Base-by-base conservation (phyloP, 2,329 filamentous ascomycete genomes). In the Fusarium caatingaense region DNA sequence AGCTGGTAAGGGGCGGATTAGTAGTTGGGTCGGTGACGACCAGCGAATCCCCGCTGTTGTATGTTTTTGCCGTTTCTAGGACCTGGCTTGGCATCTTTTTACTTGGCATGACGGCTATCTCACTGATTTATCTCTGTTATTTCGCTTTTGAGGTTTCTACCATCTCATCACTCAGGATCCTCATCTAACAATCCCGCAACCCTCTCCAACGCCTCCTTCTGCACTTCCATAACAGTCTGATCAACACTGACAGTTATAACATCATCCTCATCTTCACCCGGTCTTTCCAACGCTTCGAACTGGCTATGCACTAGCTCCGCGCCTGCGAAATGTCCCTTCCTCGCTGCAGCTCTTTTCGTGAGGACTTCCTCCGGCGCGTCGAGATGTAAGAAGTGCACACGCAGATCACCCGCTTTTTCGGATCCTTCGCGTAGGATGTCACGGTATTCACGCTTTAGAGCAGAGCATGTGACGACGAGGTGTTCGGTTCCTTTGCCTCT, bases 381-480 rank as follows among this genome's bases (percentile, higher is more conserved):
- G 6, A 69, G 66, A 34, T 69, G 65, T 2, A 69, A 23, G 3
- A 69, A 69, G 7, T 69, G 66, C 5, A 69, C 66, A 0, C 65
- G 66, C 12, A 69, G 7, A n/a, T 69, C 66, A 0, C 66, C 66
- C 0, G 65, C 66, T 1, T 62, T 51, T 4, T 62, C 44, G 0
- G 66, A 69, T 1, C 66, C 65, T 37, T 69, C 56, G 3, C 66
- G 56, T 1, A 69, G 51, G 13, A 69, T 51, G 2, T 69, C 66
- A 4, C 66, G 46, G 18, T 69, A 69, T 6, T 66, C 51, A 0
- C 65, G 65, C 16, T 69, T 69, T 0, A 69, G 49, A 3, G 66
- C 66, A n/a, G 66, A 69, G 16, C 65, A 69, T 13, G 66, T 69
- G 0, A 69, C 65, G 12, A 69, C 66, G 3, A 69, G 60, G 20